Evolutionary conservation across 306 rosid genomes (phyloP), one percentile per base, ranked within the genome.

Genomic region (barrel medic (Medicago truncatula)): DNA sequence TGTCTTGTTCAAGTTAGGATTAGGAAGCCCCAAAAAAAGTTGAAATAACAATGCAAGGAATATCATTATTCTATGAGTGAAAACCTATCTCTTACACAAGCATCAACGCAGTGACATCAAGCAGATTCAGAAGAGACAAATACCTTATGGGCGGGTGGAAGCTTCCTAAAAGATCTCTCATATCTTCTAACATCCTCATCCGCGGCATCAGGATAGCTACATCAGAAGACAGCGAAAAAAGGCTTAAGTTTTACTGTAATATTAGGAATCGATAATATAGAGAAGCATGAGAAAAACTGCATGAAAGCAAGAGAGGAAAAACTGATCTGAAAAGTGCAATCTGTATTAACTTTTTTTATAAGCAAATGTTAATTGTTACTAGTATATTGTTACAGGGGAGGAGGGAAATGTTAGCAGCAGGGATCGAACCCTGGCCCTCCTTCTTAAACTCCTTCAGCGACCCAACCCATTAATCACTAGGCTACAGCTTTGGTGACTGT

Each of bases 191-290:
- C 89, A 77, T 95, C 99, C 76, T 87, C 95, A 20, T 92, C 97
- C 8, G 97, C 86, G 43, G 99, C 96, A 79, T 95, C 97, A 16
- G 97, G 97, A 80, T 95, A 95, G 82, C 99, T 92, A 81, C 69
- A 83, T 9, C 67, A 63, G 20, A 81, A 86, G 38, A 44, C 56
- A 62, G 44, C 13, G 58, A 79, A 47, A 64, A 60, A 73, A 36
- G 8, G 13, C 64, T 49, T 31, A 12, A 67, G 20, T 50, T 31
- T 76, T 67, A 74, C 74, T 58, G 53, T 11, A 43, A 31, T 11
- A 44, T 21, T 67, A 67, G 41, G 73, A 46, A 8, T 67, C 40
- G 12, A 66, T 13, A 66, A 66, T 18, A 65, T 7, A 18, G 21
- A 67, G 39, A 67, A 67, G 21, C 12, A 12, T 8, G 72, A 43